These are phyloP conservation scores for Elongisporangium undulatum DNA, from an alignment of 352 stramenopile species.

Conservation along the genomic window DNA sequence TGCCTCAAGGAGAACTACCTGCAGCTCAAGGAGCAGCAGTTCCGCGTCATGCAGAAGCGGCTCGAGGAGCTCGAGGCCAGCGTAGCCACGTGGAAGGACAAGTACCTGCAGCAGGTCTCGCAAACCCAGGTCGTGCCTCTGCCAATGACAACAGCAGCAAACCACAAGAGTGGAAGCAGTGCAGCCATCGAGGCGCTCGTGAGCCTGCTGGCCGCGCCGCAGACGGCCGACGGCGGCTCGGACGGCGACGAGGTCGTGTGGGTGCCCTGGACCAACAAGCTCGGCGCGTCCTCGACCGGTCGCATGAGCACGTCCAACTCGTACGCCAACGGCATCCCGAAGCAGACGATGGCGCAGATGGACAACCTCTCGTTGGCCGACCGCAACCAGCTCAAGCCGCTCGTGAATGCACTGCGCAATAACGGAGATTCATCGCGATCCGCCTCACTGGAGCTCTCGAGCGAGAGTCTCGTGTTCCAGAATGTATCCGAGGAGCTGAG, in stretches of 20 bases:
- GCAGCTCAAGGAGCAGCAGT: conserved; percentile 70
- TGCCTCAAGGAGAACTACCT: conserved; percentile 75
- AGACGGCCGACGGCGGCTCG: background rate
- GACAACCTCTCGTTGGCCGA: conserved; percentile 46
- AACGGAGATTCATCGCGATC: conserved; percentile 1
- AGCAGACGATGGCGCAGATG: conserved; percentile 28
- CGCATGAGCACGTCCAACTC: background rate
- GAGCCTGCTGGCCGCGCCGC: background rate
- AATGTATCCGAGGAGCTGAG: conserved; percentile 54
- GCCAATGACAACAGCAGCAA: background rate
- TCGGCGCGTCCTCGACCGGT: background rate
- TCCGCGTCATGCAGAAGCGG: conserved; percentile 65
- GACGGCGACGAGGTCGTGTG: conserved; percentile 15
- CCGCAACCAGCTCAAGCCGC: conserved; percentile 41
- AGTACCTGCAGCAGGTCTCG: conserved; percentile 44
- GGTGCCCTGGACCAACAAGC: conserved; percentile 32
- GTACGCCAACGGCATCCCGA: conserved; percentile 21
- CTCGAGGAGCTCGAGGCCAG: conserved; percentile 54
- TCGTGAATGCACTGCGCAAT: conserved; percentile 23
- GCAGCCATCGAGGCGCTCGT: background rate
- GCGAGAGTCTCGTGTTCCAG: conserved; percentile 23
- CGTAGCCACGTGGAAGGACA: conserved; percentile 64
- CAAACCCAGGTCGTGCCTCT: conserved; percentile 6
- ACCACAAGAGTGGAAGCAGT: background rate
- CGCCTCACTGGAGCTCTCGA: conserved; percentile 16